Evolutionary conservation across 108 stramenopile species (phyloP), one percentile per base, ranked within the genome.

Genomic region (Pseudonitzschia multistriata): DNA sequence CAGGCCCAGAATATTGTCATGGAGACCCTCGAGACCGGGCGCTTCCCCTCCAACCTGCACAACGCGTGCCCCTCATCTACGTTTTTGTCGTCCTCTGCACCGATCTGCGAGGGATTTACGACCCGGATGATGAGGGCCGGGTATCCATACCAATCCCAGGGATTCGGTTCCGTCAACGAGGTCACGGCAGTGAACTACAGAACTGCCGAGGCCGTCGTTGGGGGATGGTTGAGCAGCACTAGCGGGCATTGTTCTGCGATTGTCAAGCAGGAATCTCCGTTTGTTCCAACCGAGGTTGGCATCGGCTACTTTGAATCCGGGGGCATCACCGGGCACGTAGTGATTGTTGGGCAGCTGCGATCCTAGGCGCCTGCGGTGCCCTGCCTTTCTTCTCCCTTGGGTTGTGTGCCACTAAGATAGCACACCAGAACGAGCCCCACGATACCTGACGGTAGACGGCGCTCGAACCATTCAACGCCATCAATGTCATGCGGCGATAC

Each of bases 191-290:
- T n/a, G 11, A 7, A 11, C 8, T 59, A 59, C 29, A 6, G 31
- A 30, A 35, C 36, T 17, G 28, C 57, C 4, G 57, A 21, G 21
- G 0, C 57, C n/a, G 57, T 59, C 19, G 29, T 59, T 4, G 28
- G 35, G 13, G 57, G 33, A 7, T 59, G 57, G 57, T 15, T 59
- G n/a, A 15, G 17, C 0, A 59, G 57, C 22, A 59, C 29, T 7
- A 59, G 57, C 17, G 57, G 57, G 13, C 57, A 59, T 59, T 59
- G 57, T 30, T 59, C 57, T 5, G 57, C 57, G 13, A 33, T 59
- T n/a, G 5, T 59, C n/a, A 59, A 59, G 29, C 57, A 59, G 34
- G 33, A 59, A 59, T 59, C 57, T 10, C 57, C 29, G 31, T 30
- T 59, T 2, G 33, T 59, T n/a, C 6, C 29, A 7, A 59, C 57